These are phyloP conservation scores for Thalassiosira exigua DNA, from an alignment of 352 stramenopile genomes.

Conservation along the genomic window DNA sequence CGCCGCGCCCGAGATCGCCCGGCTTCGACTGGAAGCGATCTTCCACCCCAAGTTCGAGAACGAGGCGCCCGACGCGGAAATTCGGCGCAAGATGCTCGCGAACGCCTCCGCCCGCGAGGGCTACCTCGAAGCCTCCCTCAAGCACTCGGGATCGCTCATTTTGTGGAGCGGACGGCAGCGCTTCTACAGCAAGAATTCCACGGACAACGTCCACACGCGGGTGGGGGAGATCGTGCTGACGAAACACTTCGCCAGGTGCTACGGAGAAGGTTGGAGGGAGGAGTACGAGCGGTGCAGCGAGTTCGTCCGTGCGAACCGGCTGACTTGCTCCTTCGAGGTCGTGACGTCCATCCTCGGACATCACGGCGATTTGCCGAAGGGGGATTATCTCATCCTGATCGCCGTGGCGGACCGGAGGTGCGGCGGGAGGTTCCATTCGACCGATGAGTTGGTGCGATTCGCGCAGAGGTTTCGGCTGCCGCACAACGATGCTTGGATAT, in stretches of 20 bases:
- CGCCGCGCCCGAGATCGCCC: slow-evolving; percentile 4
- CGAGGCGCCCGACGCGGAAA: slow-evolving; percentile 62
- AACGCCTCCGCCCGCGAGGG: slow-evolving; percentile 42
- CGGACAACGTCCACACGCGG: slow-evolving; percentile 68
- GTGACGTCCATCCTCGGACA: slow-evolving; percentile 77
- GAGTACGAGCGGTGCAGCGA: slow-evolving; percentile 71
- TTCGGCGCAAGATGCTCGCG: slow-evolving; percentile 67
- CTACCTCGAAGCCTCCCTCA: slow-evolving; percentile 81
- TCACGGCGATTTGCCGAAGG: slow-evolving; percentile 74
- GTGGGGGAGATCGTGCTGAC: slow-evolving; percentile 77
- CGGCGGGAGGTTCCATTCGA: slow-evolving; percentile 69
- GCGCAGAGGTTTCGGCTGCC: slow-evolving; percentile 75
- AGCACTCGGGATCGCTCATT: slow-evolving; percentile 81
- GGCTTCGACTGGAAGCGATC: slow-evolving; percentile 73
- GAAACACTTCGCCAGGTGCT: slow-evolving; percentile 68
- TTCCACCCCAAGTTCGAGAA: slow-evolving; percentile 87
- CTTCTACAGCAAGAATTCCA: slow-evolving; percentile 84
- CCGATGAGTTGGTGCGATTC: slow-evolving; percentile 68
- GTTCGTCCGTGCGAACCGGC: slow-evolving; percentile 58
- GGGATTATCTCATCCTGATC: slow-evolving; percentile 81
- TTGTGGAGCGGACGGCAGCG: slow-evolving; percentile 78
- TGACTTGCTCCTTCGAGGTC: slow-evolving; percentile 80
- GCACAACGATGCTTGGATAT: slow-evolving; percentile 84
- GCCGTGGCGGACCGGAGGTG: slow-evolving; percentile 68
- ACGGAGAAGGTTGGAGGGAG: slow-evolving; percentile 24